These are phyloP conservation scores for Nitzschia inconspicua DNA, from an alignment of 108 stramenopile species.

Conservation along the genomic window DNA sequence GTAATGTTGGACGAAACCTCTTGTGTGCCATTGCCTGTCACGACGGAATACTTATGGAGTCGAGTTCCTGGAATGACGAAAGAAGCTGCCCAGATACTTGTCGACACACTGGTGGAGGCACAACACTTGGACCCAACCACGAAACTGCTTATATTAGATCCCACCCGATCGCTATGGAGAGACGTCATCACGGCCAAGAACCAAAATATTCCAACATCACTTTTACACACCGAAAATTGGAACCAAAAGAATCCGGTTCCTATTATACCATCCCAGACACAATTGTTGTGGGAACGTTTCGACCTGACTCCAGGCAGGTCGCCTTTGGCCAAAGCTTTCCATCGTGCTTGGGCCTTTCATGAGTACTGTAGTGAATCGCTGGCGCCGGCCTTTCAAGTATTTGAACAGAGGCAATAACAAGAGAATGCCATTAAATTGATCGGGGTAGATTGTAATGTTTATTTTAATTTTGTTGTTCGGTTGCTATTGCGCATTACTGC, in stretches of 20 bases:
- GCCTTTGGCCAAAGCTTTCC: slow-evolving; percentile 51
- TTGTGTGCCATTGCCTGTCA: slow-evolving; percentile 41
- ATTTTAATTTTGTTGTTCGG: too few species aligned
- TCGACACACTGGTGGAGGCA: slow-evolving; percentile 13
- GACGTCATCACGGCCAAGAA: slow-evolving; percentile 1
- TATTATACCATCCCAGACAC: too few species aligned
- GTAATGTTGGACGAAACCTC: slow-evolving; percentile 29
- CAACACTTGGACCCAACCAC: slow-evolving; percentile 23
- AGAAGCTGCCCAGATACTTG: slow-evolving; percentile 13
- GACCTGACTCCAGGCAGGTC: slow-evolving; percentile 37
- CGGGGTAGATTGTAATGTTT: too few species aligned
- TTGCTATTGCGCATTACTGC: too few species aligned
- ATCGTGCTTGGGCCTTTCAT: slow-evolving; percentile 54
- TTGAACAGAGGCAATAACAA: too few species aligned
- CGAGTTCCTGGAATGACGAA: slow-evolving; percentile 41
- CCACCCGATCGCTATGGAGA: slow-evolving; percentile 43
- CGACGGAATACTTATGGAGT: slow-evolving; percentile 29
- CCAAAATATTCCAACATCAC: neutral
- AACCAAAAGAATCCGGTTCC: too few species aligned
- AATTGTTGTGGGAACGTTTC: slow-evolving; percentile 32
- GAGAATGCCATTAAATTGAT: too few species aligned
- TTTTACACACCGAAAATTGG: too few species aligned
- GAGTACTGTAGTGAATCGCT: slow-evolving; percentile 51
- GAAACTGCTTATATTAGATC: slow-evolving; percentile 26
- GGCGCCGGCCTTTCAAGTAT: slow-evolving; percentile 30